These are phyloP conservation scores for Solanum pennellii DNA, from an alignment of 257 asterid genomes.

Conservation along the genomic window DNA sequence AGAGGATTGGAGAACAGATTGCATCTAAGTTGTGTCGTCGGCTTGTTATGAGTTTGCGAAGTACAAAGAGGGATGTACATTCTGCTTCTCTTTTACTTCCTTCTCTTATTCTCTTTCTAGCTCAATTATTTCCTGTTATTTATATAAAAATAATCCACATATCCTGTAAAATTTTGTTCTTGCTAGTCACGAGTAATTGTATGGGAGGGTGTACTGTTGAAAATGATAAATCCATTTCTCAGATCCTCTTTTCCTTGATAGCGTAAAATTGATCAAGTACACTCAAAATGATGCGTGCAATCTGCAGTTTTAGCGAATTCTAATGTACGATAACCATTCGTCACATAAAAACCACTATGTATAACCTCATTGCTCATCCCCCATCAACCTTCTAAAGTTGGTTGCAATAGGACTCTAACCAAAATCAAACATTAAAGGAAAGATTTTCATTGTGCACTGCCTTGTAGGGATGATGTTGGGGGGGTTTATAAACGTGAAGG, in stretches of 20 bases:
- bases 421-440: neutral
- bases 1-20: conserved; percentile 94
- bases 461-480: neutral
- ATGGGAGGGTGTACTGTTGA: neutral
- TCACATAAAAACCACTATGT: neutral
- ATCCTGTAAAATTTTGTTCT: neutral
- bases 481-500: neutral
- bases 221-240: neutral
- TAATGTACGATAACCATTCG: neutral
- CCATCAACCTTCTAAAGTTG: neutral
- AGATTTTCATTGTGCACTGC: neutral
- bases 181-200: neutral
- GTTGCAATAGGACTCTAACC: neutral
- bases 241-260: neutral
- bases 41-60: conserved; percentile 49
- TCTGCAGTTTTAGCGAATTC: neutral
- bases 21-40: conserved; percentile 86
- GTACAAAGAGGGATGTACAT: conserved; percentile 44
- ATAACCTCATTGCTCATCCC: neutral
- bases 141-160: neutral
- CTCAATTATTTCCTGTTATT: neutral
- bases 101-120: conserved; percentile 1
- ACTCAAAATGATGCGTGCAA: neutral
- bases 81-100: conserved; percentile 21
- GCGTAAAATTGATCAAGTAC: neutral